Evolutionary conservation across 2,329 filamentous ascomycete species (phyloP).

Genomic region (Monilinia aucupariae): DNA sequence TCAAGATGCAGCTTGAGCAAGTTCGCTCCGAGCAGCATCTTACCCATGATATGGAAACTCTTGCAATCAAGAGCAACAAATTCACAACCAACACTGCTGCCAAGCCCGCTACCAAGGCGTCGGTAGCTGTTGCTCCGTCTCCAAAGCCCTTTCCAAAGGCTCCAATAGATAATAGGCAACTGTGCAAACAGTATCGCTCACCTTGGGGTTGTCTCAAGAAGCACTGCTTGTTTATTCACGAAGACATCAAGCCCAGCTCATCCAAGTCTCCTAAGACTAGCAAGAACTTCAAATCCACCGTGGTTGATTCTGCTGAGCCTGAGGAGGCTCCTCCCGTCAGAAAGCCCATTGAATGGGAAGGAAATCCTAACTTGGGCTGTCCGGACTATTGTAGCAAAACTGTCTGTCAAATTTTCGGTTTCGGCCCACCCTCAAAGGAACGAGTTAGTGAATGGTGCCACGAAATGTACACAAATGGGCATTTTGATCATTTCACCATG

Average conservation of each 20-base stretch:
- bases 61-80: not conserved
- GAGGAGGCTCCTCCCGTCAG: not conserved
- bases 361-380: not conserved
- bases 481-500: not conserved
- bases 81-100: not conserved
- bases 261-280: not conserved
- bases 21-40: not conserved
- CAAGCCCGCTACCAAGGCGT: not conserved
- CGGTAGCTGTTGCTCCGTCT: not conserved
- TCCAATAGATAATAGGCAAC: not conserved
- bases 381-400: not conserved
- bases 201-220: not conserved
- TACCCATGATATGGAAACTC: not conserved
- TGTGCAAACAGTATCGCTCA: not conserved
- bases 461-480: not conserved
- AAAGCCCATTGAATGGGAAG: not conserved
- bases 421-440: not conserved
- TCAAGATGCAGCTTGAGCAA: not conserved
- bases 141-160: not conserved
- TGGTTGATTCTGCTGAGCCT: not conserved
- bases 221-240: not conserved
- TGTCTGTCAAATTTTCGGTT: not conserved
- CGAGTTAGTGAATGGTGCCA: not conserved
- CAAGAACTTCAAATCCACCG: not conserved
- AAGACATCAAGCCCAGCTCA: not conserved